Evolutionary conservation across 225 moss, liverwort and hornwort genomes (phyloP).

Genomic region (Thuidium tamariscinum): DNA sequence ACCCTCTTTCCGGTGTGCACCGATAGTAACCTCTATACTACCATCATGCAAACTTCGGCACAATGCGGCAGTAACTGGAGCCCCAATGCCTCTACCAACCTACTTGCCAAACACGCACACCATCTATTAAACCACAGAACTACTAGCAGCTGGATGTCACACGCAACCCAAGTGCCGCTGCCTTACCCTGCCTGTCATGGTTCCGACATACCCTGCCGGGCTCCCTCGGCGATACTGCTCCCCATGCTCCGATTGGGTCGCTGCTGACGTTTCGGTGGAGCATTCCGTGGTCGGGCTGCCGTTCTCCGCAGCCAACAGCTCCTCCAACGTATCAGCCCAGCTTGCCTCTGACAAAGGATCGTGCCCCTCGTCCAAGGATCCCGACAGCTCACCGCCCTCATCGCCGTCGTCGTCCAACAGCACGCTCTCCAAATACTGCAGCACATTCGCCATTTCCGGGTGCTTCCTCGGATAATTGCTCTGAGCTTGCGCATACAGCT

Average conservation of each 20-base stretch:
- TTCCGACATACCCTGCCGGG: constrained; percentile 2
- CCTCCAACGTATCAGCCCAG: constrained; percentile 45
- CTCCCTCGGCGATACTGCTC: background rate
- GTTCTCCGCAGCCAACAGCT: constrained; percentile 18
- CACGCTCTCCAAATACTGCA: constrained; percentile 43
- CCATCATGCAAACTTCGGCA: background rate
- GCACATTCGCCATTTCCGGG: constrained; percentile 28
- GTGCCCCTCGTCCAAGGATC: background rate
- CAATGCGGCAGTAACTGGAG: background rate
- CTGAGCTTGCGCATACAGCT: constrained; percentile 14
- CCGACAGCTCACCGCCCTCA: constrained; percentile 6
- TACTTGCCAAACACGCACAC: background rate
- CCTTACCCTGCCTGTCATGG: background rate
- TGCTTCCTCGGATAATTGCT: constrained; percentile 1
- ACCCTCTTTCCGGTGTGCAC: background rate
- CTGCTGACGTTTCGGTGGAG: background rate
- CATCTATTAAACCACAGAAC: background rate
- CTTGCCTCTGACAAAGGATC: constrained; percentile 29
- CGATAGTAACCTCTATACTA: background rate
- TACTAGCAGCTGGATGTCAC: background rate
- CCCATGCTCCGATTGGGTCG: background rate
- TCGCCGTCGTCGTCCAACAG: constrained; percentile 34
- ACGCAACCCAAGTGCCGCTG: background rate
- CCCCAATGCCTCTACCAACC: background rate
- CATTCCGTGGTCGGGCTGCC: constrained; percentile 5